Conservation (phyloP, 2,329 filamentous ascomycete species). For the Grosmannia serpens region DNA sequence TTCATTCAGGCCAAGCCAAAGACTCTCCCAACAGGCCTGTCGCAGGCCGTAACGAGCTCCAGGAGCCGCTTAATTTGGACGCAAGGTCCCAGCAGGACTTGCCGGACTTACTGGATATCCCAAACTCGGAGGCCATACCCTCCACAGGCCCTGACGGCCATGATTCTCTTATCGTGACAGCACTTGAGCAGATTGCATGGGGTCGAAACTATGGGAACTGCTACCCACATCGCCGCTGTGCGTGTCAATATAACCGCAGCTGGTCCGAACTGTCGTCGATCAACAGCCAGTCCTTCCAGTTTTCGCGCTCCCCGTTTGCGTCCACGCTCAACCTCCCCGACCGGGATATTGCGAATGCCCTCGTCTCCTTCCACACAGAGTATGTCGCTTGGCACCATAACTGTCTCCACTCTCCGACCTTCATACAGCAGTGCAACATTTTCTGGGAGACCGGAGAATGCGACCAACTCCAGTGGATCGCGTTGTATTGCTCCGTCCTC, state of each 20-base stretch:
- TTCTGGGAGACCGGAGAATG: constrained; percentile 26
- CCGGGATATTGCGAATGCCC: constrained; percentile 8
- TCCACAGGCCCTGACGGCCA: neutral
- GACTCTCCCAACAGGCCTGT: neutral
- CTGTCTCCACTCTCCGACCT: constrained; percentile 38
- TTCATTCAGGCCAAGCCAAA: constrained; percentile 7
- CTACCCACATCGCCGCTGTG: constrained; percentile 14
- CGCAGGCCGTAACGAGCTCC: neutral
- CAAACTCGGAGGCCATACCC: neutral
- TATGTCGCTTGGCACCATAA: constrained; percentile 18
- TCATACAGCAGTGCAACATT: constrained; percentile 35
- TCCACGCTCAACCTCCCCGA: constrained; percentile 6
- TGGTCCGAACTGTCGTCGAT: constrained; percentile 2
- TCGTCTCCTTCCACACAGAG: constrained; percentile 16
- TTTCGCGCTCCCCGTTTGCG: neutral
- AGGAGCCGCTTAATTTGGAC: neutral
- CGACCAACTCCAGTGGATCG: constrained; percentile 16
- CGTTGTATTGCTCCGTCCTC: constrained; percentile 16
- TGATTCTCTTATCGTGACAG: constrained; percentile 18
- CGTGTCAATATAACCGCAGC: constrained; percentile 11
- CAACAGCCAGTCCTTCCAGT: neutral
- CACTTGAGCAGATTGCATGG: constrained; percentile 25
- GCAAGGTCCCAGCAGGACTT: neutral
- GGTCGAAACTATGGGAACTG: constrained; percentile 22
- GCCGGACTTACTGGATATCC: neutral